Evolutionary conservation across 176 grass and related monocot species (phyloP), one percentile per base, ranked within the genome.

Genomic region (Triticum timopheevii): DNA sequence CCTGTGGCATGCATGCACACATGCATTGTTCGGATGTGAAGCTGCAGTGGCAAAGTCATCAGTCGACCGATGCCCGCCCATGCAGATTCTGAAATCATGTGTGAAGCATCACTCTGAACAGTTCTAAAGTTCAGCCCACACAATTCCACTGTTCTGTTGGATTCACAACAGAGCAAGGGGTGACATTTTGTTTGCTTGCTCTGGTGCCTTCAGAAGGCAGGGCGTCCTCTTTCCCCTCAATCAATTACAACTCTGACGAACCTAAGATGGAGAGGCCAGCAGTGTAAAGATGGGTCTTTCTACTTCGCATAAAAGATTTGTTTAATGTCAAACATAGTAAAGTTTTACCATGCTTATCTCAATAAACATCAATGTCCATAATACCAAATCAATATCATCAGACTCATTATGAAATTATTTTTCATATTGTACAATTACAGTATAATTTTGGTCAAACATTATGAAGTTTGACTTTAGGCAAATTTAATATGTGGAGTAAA

Each of bases 151-250:
- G 6, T 20, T 58, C 0, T 58, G 52, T 52, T 52, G 49, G 79
- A 69, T 76, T 25, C 20, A 17, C 30, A 83, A 13, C 33, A 71
- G 16, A 76, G 70, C 72, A 56, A 30, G 17, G 31, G 73, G 19
- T 23, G 27, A 3, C 11, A 36, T 70, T 77, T 86, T 86, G 88
- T 82, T 62, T 35, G 70, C 16, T 61, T 34, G 83, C 62, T 76
- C 78, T 82, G 47, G 50, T 54, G 50, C 50, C 16, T 59, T 59
- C 2, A 22, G 54, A 59, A 59, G 54, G 54, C 7, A 59, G 19
- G 54, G 54, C 54, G 19, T 59, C 19, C 19, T 59, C 19, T 59
- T 59, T 59, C 19, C 2, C 54, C 54, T 59, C 19, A 0, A 59
- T 59, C 7, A 9, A 59, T 22, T 22, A 59, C 19, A 22, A 59